A percentile compares a stretch with the other conserved stretches of the same genome.
Evolutionary conservation across 1,284 basidiomycete species (phyloP).

Genomic region (Phylloboletellus chloephorus): DNA sequence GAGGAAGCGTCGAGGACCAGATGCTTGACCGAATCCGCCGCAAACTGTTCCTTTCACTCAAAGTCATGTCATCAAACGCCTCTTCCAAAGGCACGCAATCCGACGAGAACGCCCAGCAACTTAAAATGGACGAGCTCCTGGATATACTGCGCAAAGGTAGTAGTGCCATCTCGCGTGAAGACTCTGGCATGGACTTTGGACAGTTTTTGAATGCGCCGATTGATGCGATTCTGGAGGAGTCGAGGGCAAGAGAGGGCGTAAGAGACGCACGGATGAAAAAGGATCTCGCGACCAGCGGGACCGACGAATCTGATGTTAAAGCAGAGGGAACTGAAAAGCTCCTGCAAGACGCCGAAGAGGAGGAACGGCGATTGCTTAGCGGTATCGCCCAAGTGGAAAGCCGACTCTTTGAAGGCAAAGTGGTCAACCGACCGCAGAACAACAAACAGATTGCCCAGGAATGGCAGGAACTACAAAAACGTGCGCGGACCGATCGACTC

Average conservation of each 20-base stretch:
- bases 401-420: constrained; percentile 52
- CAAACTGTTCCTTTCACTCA: constrained; percentile 57
- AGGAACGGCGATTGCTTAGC: constrained; percentile 46
- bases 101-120: constrained; percentile 23
- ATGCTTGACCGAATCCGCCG: constrained; percentile 59
- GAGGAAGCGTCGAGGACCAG: constrained; percentile 60
- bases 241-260: constrained; percentile 35
- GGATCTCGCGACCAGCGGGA: constrained; percentile 25
- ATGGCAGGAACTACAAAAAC: constrained; percentile 44
- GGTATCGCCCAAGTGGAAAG: constrained; percentile 55
- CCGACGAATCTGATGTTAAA: constrained; percentile 14
- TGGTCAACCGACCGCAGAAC: constrained; percentile 34
- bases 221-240: constrained; percentile 41
- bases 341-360: constrained; percentile 47
- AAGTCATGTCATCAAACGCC: constrained; percentile 44
- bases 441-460: constrained; percentile 42
- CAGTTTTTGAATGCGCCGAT: constrained; percentile 41
- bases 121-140: constrained; percentile 46
- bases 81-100: constrained; percentile 16
- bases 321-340: constrained; percentile 30
- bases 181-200: constrained; percentile 37
- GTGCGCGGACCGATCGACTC: constrained; percentile 36
- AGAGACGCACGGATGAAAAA: constrained; percentile 42
- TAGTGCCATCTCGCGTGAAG: constrained; percentile 41
- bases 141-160: constrained; percentile 52